A percentile compares a stretch with the other conserved stretches of the same genome.
Conservation (phyloP, 129 eudicot species). For the Flaveria bidentis region DNA sequence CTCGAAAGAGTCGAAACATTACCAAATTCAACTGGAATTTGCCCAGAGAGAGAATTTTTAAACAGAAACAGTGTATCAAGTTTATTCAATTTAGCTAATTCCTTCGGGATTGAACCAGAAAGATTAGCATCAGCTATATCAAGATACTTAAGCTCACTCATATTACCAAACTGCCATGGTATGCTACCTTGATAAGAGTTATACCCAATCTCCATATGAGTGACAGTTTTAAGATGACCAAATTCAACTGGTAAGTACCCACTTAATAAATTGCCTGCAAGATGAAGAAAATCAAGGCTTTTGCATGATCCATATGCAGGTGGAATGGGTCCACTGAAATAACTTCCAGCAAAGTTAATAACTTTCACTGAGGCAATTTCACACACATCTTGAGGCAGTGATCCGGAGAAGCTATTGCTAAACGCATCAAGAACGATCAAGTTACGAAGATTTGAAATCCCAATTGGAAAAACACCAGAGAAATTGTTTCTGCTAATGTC, state of each 20-base stretch:
- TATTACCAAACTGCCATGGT: slow-evolving; percentile 87
- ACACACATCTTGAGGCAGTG: slow-evolving; percentile 67
- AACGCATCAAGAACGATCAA: slow-evolving; percentile 83
- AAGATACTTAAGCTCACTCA: slow-evolving; percentile 83
- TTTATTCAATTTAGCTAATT: slow-evolving; percentile 62
- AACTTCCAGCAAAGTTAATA: slow-evolving; percentile 92
- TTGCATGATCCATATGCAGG: slow-evolving; percentile 61
- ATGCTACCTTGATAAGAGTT: slow-evolving; percentile 66
- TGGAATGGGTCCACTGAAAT: slow-evolving; percentile 87
- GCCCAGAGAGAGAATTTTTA: slow-evolving; percentile 64
- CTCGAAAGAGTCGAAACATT: slow-evolving; percentile 52
- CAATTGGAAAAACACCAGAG: slow-evolving; percentile 77
- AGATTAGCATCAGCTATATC: slow-evolving; percentile 91
- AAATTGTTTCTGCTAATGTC: slow-evolving; percentile 89
- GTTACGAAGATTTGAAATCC: slow-evolving; percentile 51
- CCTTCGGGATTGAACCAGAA: slow-evolving; percentile 69
- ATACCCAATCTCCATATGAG: slow-evolving; percentile 97
- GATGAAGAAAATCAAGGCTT: slow-evolving; percentile 69
- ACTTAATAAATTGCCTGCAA: slow-evolving; percentile 77
- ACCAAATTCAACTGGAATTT: slow-evolving; percentile 61
- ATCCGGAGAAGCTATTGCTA: slow-evolving; percentile 90
- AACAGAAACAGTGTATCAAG: slow-evolving; percentile 80
- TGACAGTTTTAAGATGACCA: slow-evolving; percentile 58
- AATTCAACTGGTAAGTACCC: slow-evolving; percentile 72
- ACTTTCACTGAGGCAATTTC: slow-evolving; percentile 50